Evolutionary conservation across 805 yeast genomes (phyloP).

Genomic region (Myxozyma neglecta): DNA sequence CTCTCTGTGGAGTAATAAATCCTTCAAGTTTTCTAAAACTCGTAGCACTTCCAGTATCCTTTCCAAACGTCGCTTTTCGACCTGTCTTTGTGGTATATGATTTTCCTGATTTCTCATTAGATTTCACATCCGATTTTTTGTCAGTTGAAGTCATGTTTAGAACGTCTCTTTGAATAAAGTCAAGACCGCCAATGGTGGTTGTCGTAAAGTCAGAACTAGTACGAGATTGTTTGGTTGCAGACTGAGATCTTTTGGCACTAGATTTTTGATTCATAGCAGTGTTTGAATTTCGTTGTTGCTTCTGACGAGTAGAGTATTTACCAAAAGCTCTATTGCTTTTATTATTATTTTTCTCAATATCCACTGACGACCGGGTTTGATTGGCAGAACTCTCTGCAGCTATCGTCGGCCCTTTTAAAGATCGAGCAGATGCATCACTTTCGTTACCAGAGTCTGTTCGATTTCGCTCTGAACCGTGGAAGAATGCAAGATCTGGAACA

Average conservation of each 20-base stretch:
- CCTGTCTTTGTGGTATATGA: neutral
- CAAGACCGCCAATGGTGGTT: neutral
- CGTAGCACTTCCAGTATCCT: neutral
- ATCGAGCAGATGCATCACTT: neutral
- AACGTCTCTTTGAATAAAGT: neutral
- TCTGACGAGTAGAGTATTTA: neutral
- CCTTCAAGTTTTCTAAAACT: neutral
- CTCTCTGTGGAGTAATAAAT: neutral
- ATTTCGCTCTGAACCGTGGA: neutral
- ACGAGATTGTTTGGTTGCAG: neutral
- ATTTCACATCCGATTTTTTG: neutral
- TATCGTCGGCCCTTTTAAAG: neutral
- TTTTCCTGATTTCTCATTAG: neutral
- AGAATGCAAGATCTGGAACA: conserved; percentile 4
- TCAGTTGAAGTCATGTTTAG: neutral
- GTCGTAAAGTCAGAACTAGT: neutral
- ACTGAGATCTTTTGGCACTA: neutral
- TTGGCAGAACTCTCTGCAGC: neutral
- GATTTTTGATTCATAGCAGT: neutral
- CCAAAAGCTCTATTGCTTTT: neutral
- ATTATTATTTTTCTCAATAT: neutral
- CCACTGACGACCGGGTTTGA: neutral
- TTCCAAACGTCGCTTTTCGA: neutral
- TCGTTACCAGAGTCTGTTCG: neutral
- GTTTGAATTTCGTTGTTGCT: neutral